Base-by-base conservation (phyloP, 2,329 filamentous ascomycete genomes). In the Colletotrichum sp. region DNA sequence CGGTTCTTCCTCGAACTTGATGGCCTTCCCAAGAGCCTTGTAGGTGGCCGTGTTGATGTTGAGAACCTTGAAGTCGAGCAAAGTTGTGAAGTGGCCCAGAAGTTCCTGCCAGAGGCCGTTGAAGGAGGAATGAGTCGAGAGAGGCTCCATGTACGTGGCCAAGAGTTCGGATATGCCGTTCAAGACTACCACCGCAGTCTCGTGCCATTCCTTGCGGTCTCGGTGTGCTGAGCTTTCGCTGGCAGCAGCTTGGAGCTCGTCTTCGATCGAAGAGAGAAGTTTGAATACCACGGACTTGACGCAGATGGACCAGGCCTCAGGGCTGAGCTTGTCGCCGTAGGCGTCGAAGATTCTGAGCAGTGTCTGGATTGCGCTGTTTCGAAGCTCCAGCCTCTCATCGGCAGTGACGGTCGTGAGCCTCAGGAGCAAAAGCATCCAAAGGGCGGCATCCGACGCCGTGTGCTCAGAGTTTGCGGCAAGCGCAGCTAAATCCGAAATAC, bases 311-410 rank as follows among this genome's bases (percentile, higher is more conserved):
- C 96, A 99, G 1, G 95, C 93, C 80, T 94, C 92, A 0, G 95
- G 89, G 55, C 91, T 93, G 6, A 98, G 88, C 69, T 94, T 93
- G 78, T 96, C 94, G 13, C 95, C 95, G 78, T 98, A 98, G 2
- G 95, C 96, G 82, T 98, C 96, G 78, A 99, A 96, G 25, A 99
- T 98, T 62, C 96, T 92, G 72, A 98, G 90, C 5, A 99, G 87
- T 0, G 96, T 98, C 83, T 98, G 96, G 27, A 98, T 95, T 2
- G 96, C 95, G 87, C 95, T 96, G 80, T 96, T 96, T 59, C 95
- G 90, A 59, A 97, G 88, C 82, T 98, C 95, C 4, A 94, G 87
- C 63, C 94, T 90, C 49, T 92, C 90, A 80, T 96, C 94, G 2
- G 90, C 91, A 3, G 95, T 94, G 9, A 96, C 92, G 1, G 91